These are phyloP conservation scores for Fomitopsis pulvina DNA, from an alignment of 768 basidiomycete species.

Conservation along the genomic window DNA sequence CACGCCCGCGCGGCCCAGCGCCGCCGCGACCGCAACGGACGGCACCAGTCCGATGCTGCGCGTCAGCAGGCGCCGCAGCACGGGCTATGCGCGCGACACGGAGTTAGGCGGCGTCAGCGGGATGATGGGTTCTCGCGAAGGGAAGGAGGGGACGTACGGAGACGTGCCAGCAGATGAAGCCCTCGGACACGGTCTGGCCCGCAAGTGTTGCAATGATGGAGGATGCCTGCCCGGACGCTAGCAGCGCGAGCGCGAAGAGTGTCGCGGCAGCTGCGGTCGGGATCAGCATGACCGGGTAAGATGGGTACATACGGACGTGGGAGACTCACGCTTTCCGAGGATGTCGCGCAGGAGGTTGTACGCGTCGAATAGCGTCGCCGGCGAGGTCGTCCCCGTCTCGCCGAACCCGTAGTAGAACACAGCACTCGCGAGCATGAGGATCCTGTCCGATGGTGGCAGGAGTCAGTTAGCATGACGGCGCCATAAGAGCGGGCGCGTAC, in stretches of 20 bases:
- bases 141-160: constrained; percentile 40
- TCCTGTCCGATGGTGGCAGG: constrained; percentile 34
- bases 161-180: constrained; percentile 82
- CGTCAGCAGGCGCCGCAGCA: constrained; percentile 75
- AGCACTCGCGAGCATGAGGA: constrained; percentile 75
- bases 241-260: constrained; percentile 83
- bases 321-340: constrained; percentile 57
- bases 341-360: constrained; percentile 61
- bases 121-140: constrained; percentile 19
- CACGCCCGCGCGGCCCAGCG: constrained; percentile 64
- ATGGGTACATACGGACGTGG: not conserved
- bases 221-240: constrained; percentile 85
- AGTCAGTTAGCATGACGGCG: not conserved
- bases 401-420: constrained; percentile 62
- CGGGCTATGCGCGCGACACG: constrained; percentile 38
- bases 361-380: constrained; percentile 82
- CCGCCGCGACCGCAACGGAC: constrained; percentile 69
- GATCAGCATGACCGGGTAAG: not conserved
- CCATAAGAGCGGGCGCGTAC: constrained; percentile 15
- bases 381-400: constrained; percentile 32
- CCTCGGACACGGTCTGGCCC: constrained; percentile 87
- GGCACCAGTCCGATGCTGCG: constrained; percentile 79
- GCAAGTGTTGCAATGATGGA: constrained; percentile 86
- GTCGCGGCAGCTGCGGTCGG: constrained; percentile 57
- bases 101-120: constrained; percentile 15